phyloP scores from a whole-genome alignment of 345 rosid species.

The Hevea brasiliensis region DNA sequence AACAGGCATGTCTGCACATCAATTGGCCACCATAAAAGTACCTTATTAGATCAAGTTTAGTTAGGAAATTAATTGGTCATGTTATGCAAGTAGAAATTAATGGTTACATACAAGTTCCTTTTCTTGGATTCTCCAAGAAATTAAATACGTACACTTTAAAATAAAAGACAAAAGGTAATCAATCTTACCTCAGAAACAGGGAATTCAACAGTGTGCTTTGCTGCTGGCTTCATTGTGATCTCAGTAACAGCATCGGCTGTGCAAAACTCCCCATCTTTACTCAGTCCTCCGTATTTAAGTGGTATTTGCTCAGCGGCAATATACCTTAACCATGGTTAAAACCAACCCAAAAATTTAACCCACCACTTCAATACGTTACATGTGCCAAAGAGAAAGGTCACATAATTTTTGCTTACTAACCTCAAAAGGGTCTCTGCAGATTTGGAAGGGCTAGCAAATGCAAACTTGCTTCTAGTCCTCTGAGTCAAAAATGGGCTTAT shows the following conservation, averaged over 20 bases:
- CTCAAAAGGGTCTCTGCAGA: constrained; percentile 32
- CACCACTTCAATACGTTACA: background rate
- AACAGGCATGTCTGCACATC: constrained; percentile 23
- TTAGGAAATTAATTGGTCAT: too few relatives aligned
- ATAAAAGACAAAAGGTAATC: background rate
- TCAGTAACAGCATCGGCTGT: constrained; percentile 30
- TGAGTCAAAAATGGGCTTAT: constrained; percentile 36
- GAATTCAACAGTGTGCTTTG: constrained; percentile 34
- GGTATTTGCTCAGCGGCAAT: constrained; percentile 31
- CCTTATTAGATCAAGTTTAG: background rate
- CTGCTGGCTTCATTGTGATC: constrained; percentile 27
- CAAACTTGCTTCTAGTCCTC: constrained; percentile 35
- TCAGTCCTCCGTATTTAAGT: constrained; percentile 32
- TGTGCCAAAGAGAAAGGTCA: background rate
- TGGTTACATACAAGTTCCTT: background rate
- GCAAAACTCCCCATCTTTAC: constrained; percentile 28
- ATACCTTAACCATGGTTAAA: background rate
- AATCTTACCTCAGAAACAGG: constrained; percentile 31
- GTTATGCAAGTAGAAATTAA: too few relatives aligned
- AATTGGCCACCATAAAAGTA: background rate
- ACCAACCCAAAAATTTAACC: background rate
- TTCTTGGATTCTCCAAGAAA: background rate
- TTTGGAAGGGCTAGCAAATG: constrained; percentile 29
- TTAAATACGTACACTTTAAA: background rate
- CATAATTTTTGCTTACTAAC: constrained; percentile 1